phyloP scores from a whole-genome alignment of 768 basidiomycete species.

The Leccinum arenicola region DNA sequence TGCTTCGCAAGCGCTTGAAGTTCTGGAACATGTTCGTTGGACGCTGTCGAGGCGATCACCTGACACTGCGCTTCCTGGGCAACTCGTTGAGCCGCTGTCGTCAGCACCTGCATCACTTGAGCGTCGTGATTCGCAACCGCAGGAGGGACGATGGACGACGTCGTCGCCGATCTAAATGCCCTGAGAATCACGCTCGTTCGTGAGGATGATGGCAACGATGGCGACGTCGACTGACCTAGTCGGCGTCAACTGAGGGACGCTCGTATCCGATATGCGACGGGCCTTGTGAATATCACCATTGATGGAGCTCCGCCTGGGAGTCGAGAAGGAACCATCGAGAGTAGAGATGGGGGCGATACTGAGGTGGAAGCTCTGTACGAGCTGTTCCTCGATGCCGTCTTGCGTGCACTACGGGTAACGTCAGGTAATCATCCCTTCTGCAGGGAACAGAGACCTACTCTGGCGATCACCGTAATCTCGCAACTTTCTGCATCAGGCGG shows the following conservation, averaged over 20 bases:
- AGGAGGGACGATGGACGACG: slow-evolving; percentile 27
- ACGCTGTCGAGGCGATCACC: slow-evolving; percentile 49
- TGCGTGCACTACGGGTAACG: slow-evolving; percentile 44
- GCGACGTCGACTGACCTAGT: slow-evolving; percentile 24
- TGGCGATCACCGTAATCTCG: slow-evolving; percentile 72
- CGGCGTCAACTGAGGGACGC: slow-evolving; percentile 31
- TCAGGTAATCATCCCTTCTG: slow-evolving; percentile 7
- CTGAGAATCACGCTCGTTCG: slow-evolving; percentile 10
- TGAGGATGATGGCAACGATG: slow-evolving; percentile 5
- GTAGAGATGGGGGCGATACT: slow-evolving; percentile 66
- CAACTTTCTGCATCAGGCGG: slow-evolving; percentile 72
- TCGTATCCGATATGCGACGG: slow-evolving; percentile 42
- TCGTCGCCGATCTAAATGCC: slow-evolving; percentile 31
- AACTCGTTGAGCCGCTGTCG: slow-evolving; percentile 74
- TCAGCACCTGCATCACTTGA: slow-evolving; percentile 75
- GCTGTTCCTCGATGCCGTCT: slow-evolving; percentile 70
- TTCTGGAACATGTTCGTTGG: slow-evolving; percentile 45
- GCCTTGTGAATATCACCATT: slow-evolving; percentile 41
- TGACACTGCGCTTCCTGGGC: slow-evolving; percentile 72
- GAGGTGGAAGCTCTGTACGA: slow-evolving; percentile 66
- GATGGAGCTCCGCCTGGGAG: slow-evolving; percentile 48
- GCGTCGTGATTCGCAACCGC: slow-evolving; percentile 51
- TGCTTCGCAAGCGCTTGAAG: slow-evolving; percentile 75
- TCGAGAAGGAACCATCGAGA: slow-evolving; percentile 42
- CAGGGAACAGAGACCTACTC: slow-evolving; percentile 44